Evolutionary conservation across 129 eudicot genomes (phyloP).

Genomic region (Mikania micrantha): DNA sequence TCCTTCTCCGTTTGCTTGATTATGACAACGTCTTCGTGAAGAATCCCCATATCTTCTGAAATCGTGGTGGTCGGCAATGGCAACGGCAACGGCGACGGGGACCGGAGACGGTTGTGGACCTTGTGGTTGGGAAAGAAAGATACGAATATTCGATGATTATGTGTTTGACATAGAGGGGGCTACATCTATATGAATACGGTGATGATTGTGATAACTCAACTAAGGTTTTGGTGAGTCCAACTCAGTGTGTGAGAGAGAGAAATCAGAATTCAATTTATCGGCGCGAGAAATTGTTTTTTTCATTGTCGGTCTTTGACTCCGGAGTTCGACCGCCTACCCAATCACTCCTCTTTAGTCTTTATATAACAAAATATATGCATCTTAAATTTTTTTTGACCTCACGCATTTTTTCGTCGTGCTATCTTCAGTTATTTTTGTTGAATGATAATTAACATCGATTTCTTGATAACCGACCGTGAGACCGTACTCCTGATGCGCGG

Average conservation of each 20-base stretch:
- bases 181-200: not conserved
- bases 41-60: slow-evolving; percentile 47
- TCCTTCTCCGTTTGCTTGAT: slow-evolving; percentile 49
- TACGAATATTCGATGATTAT: too few relatives aligned
- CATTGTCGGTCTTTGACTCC: slow-evolving; percentile 7
- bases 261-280: slow-evolving; percentile 19
- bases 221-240: slow-evolving; percentile 28
- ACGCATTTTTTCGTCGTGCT: too few relatives aligned
- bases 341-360: not conserved
- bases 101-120: too few relatives aligned
- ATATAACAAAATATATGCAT: too few relatives aligned
- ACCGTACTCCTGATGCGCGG: too few relatives aligned
- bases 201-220: slow-evolving; percentile 32
- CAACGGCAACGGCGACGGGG: too few relatives aligned
- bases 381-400: too few relatives aligned
- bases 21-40: slow-evolving; percentile 75
- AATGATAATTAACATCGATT: too few relatives aligned
- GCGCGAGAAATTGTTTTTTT: slow-evolving; percentile 1
- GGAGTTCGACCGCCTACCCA: not conserved
- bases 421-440: too few relatives aligned
- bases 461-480: too few relatives aligned
- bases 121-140: not conserved
- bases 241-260: not conserved
- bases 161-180: slow-evolving; percentile 14
- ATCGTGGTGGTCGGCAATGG: not conserved